These are phyloP conservation scores for Fusarium humuli DNA, from an alignment of 2,329 filamentous ascomycete genomes.

Conservation along the genomic window DNA sequence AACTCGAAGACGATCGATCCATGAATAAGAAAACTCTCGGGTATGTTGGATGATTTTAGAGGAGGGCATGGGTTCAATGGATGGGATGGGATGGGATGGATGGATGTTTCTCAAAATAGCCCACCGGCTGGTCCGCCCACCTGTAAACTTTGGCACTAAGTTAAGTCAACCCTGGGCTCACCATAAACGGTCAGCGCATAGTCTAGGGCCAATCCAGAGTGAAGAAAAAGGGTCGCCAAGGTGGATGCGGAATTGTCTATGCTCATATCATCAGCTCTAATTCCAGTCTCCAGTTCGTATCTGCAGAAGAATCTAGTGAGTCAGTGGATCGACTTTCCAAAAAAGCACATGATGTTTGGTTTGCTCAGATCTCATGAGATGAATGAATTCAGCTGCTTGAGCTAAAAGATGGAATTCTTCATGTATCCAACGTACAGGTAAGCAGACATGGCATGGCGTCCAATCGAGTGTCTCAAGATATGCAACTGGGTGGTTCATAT, in stretches of 20 bases:
- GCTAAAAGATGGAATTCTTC: neutral
- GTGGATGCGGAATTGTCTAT: conserved; percentile 13
- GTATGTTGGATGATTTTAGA: neutral
- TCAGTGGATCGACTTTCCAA: conserved; percentile 1
- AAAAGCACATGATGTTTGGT: conserved; percentile 5
- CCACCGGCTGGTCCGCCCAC: conserved; percentile 3
- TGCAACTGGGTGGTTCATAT: conserved; percentile 1
- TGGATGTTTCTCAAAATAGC: conserved; percentile 37
- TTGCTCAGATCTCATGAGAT: conserved; percentile 10
- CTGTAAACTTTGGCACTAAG: conserved; percentile 26
- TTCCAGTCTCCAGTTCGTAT: conserved; percentile 26
- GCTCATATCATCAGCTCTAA: conserved; percentile 2
- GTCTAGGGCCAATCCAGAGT: conserved; percentile 14
- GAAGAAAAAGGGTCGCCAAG: conserved; percentile 7
- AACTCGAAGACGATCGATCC: neutral
- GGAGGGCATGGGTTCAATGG: conserved; percentile 1
- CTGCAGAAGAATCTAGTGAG: conserved; percentile 16
- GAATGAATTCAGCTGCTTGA: conserved; percentile 4
- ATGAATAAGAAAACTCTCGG: neutral
- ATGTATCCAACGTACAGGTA: conserved; percentile 1
- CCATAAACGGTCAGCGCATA: conserved; percentile 33
- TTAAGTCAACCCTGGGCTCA: conserved; percentile 4
- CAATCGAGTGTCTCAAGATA: conserved; percentile 2
- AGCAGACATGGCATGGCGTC: conserved; percentile 8
- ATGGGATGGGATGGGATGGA: neutral